Conservation (phyloP, 176 grass and related monocot genomes). For the Cocos nucifera region DNA sequence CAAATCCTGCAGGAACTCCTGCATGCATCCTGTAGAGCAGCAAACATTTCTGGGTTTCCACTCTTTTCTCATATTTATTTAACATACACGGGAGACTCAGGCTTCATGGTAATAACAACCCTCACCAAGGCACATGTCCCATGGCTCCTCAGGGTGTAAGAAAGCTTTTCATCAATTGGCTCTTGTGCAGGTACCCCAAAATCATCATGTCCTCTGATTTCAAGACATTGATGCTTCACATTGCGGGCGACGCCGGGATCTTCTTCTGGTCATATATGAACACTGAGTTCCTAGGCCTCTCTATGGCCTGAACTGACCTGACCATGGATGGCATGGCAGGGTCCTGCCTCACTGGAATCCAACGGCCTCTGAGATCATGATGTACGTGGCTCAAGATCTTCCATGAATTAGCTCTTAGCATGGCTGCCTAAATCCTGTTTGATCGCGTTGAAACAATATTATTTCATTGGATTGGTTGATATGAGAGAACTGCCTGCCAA, state of each 20-base stretch:
- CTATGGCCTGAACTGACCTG: constrained; percentile 27
- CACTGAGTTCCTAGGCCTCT: constrained; percentile 33
- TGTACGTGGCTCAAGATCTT: constrained; percentile 18
- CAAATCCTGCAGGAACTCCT: constrained; percentile 36
- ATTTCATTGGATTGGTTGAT: too few relatives aligned
- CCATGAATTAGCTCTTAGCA: too few relatives aligned
- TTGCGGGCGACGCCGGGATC: constrained; percentile 20
- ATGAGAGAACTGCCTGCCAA: too few relatives aligned
- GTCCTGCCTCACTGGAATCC: constrained; percentile 41
- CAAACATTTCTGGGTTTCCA: constrained; percentile 7
- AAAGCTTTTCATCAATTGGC: constrained; percentile 41
- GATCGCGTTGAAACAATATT: too few relatives aligned
- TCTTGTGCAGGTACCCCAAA: constrained; percentile 36
- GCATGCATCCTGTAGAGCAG: constrained; percentile 1
- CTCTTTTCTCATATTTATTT: constrained; percentile 25
- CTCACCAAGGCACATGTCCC: constrained; percentile 44
- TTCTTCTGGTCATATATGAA: constrained; percentile 24
- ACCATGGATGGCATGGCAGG: neutral
- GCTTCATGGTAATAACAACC: constrained; percentile 13
- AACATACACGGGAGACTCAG: neutral
- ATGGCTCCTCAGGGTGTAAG: constrained; percentile 22
- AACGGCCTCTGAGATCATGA: constrained; percentile 29
- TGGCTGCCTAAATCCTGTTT: too few relatives aligned
- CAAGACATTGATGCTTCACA: constrained; percentile 40
- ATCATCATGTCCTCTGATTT: constrained; percentile 39